A percentile compares a stretch with the other conserved stretches of the same genome.
Conservation (phyloP, 2,329 filamentous ascomycete species). For the Colletotrichum chrysophilum region DNA sequence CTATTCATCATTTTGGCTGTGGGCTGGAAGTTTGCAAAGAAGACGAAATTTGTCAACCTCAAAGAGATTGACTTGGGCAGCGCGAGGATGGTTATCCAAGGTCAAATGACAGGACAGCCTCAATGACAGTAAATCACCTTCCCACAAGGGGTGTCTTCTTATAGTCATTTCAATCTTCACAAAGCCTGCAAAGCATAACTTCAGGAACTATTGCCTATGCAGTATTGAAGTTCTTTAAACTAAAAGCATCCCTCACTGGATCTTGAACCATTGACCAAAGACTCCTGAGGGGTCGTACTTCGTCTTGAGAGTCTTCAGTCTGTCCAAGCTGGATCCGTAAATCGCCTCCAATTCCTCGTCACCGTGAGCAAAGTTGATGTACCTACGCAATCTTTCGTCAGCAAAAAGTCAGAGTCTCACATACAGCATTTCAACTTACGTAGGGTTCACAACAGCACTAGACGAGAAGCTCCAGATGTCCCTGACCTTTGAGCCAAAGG, state of each 20-base stretch:
- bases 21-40: not conserved
- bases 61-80: not conserved
- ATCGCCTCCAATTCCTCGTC: constrained; percentile 31
- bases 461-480: constrained; percentile 28
- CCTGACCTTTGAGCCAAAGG: constrained; percentile 35
- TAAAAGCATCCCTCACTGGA: not conserved
- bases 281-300: constrained; percentile 29
- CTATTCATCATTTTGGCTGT: not conserved
- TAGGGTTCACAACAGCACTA: constrained; percentile 24
- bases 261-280: constrained; percentile 33
- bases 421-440: not conserved
- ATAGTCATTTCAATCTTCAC: not conserved
- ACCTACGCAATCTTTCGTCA: not conserved
- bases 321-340: constrained; percentile 28
- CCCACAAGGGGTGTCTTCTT: accelerated
- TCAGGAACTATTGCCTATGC: accelerated
- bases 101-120: not conserved
- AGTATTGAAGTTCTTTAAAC: accelerated
- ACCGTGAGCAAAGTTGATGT: constrained; percentile 37
- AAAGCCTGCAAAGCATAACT: not conserved
- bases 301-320: constrained; percentile 30
- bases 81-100: not conserved
- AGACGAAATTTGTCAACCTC: not conserved
- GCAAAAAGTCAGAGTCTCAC: accelerated
- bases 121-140: not conserved